Conservation (phyloP, 2,329 filamentous ascomycete species). For the Microdochium bolleyi region DNA sequence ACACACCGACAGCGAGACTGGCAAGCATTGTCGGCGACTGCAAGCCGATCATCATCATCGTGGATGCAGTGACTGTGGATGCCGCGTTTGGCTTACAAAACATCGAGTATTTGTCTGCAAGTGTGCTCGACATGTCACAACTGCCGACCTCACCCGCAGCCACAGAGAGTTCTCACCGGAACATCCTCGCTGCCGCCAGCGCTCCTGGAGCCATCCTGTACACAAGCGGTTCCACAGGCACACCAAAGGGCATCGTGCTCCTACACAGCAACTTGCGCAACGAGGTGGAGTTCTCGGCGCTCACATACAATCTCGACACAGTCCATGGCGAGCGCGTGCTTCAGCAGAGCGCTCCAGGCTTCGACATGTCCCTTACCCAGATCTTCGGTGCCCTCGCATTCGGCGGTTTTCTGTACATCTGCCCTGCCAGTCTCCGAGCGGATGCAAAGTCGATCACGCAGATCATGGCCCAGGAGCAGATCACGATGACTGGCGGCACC, state of each 20-base stretch:
- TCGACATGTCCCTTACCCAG: conserved; percentile 31
- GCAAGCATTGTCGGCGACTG: conserved; percentile 15
- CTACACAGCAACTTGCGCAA: conserved; percentile 17
- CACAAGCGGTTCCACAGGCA: conserved; percentile 9
- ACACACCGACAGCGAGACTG: conserved; percentile 14
- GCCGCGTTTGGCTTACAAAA: neutral
- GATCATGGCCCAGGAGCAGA: conserved; percentile 22
- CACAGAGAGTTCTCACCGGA: neutral
- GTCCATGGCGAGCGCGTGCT: conserved; percentile 18
- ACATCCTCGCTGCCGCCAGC: neutral
- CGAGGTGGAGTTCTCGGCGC: conserved; percentile 13
- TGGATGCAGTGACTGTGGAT: conserved; percentile 1
- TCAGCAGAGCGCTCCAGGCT: conserved; percentile 29
- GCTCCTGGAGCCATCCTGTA: conserved; percentile 12
- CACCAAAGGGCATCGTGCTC: conserved; percentile 25
- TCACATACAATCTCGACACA: conserved; percentile 5
- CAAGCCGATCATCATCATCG: conserved; percentile 20
- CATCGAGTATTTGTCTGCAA: too few species aligned
- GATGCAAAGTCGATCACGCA: conserved; percentile 24
- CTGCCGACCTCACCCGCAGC: neutral
- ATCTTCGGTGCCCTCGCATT: conserved; percentile 23
- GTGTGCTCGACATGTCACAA: too few species aligned
- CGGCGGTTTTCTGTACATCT: conserved; percentile 27
- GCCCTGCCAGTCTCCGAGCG: conserved; percentile 15
- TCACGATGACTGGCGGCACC: conserved; percentile 28